These are phyloP conservation scores for Quercus phellos DNA, from an alignment of 331 rosid genomes.

Conservation along the genomic window DNA sequence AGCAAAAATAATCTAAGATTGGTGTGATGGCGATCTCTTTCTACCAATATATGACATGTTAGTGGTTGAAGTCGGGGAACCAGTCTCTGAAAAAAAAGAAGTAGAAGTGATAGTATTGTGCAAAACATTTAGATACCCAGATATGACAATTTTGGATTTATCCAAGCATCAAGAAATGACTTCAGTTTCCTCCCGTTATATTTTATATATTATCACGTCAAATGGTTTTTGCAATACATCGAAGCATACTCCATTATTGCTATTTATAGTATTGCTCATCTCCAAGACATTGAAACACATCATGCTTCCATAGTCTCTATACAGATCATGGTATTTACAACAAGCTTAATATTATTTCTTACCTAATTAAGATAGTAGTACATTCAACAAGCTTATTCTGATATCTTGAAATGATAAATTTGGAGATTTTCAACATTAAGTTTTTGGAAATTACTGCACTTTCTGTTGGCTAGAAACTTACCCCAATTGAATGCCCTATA, in stretches of 20 bases:
- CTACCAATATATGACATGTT: too few relatives aligned
- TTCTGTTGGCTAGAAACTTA: slow-evolving; percentile 32
- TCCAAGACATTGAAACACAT: neutral
- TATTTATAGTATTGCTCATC: neutral
- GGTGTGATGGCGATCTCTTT: too few relatives aligned
- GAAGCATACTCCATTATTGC: neutral
- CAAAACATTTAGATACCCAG: too few relatives aligned
- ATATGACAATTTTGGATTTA: too few relatives aligned
- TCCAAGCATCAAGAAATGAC: too few relatives aligned
- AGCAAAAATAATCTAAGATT: too few relatives aligned
- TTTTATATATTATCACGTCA: too few relatives aligned
- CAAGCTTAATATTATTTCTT: neutral
- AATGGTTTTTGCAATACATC: neutral
- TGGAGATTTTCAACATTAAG: slow-evolving; percentile 50
- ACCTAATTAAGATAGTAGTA: too few relatives aligned
- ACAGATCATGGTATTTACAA: neutral
- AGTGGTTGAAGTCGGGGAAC: too few relatives aligned
- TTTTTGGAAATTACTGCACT: slow-evolving; percentile 39
- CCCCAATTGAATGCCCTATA: slow-evolving; percentile 53
- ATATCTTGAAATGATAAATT: slow-evolving; percentile 44
- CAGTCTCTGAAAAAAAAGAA: too few relatives aligned
- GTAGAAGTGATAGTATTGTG: too few relatives aligned
- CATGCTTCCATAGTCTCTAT: neutral
- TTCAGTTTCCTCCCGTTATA: too few relatives aligned
- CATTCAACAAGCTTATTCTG: neutral